Conservation (phyloP, 495 filamentous ascomycete genomes). For the Cercophora sp. region DNA sequence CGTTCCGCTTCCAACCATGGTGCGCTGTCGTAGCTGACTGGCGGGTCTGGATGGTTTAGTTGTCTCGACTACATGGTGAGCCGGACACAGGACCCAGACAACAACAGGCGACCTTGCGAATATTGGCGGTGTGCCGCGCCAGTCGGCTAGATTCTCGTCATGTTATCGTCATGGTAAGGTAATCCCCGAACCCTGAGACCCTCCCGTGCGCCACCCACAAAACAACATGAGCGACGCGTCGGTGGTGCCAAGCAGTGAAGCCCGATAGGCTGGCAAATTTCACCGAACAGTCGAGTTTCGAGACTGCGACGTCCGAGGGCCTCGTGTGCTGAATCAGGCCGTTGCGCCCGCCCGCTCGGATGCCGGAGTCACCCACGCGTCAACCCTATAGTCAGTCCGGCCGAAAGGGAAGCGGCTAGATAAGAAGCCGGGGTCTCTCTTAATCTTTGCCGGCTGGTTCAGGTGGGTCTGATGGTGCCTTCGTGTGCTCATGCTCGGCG, state of each 20-base stretch:
- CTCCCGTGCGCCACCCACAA: no score
- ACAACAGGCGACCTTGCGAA: not conserved
- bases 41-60: no score
- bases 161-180: no score
- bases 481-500: conserved; percentile 1
- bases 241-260: no score
- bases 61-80: no score
- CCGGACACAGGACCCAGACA: not conserved
- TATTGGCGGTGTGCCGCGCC: conserved; percentile 1
- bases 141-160: not conserved
- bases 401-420: not conserved
- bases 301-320: not conserved
- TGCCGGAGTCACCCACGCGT: no score
- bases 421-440: not conserved
- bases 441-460: conserved; percentile 1
- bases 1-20: no score
- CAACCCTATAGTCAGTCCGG: not conserved
- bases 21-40: no score
- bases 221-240: no score
- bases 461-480: not conserved
- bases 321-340: not conserved
- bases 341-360: not conserved
- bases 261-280: not conserved
- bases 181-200: conserved; percentile 1
- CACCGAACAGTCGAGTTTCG: not conserved